Conservation (phyloP, 139 green algal genomes). For the Coelastrella sp. region DNA sequence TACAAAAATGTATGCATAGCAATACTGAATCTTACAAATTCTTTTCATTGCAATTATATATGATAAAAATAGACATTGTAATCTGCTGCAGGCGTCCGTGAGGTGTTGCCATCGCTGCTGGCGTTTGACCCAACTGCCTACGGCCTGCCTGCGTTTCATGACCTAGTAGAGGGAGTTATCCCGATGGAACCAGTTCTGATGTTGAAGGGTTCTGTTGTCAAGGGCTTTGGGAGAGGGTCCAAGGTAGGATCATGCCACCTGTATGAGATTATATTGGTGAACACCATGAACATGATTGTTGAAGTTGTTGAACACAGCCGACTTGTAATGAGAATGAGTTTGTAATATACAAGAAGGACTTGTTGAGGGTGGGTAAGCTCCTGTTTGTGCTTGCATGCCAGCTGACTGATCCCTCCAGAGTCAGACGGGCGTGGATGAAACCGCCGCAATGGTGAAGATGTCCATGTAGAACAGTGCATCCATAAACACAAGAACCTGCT, state of each 20-base stretch:
- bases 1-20: neutral
- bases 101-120: slow-evolving; percentile 84
- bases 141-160: slow-evolving; percentile 82
- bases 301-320: neutral
- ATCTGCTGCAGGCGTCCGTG: slow-evolving; percentile 44
- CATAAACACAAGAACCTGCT: too few relatives aligned
- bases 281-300: neutral
- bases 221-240: slow-evolving; percentile 91
- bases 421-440: too few relatives aligned
- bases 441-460: too few relatives aligned
- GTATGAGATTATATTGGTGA: neutral
- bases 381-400: neutral
- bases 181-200: slow-evolving; percentile 70
- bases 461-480: too few relatives aligned
- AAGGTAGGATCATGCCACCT: slow-evolving; percentile 62
- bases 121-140: slow-evolving; percentile 76
- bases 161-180: slow-evolving; percentile 62
- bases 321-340: too few relatives aligned
- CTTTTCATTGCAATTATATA: too few relatives aligned
- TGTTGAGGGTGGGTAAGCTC: too few relatives aligned
- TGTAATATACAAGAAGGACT: too few relatives aligned
- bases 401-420: neutral
- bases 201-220: slow-evolving; percentile 87
- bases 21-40: too few relatives aligned
- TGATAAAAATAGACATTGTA: too few relatives aligned